phyloP scores from a whole-genome alignment of 768 basidiomycete genomes.

The Leccinum arenicola region DNA sequence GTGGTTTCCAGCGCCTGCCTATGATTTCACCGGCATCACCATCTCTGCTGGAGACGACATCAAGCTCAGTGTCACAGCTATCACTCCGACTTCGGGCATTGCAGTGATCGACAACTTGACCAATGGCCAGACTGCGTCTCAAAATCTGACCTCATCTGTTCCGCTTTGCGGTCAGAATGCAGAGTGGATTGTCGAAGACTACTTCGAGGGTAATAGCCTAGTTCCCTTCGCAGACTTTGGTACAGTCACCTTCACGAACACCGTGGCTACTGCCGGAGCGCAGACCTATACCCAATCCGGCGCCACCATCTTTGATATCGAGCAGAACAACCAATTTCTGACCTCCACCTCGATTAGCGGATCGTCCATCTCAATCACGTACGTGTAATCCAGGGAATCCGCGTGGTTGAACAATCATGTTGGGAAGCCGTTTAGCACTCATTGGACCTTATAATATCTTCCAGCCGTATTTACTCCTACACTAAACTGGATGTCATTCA shows the following conservation, averaged over 20 bases:
- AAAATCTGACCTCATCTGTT: background rate
- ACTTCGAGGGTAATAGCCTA: background rate
- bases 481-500: too few species aligned
- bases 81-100: background rate
- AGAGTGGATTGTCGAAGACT: constrained; percentile 15
- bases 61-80: constrained; percentile 1
- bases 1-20: constrained; percentile 3
- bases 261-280: background rate
- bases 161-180: constrained; percentile 8
- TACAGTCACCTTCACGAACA: constrained; percentile 1
- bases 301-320: constrained; percentile 1
- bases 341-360: background rate
- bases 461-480: background rate
- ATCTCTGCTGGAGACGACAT: constrained; percentile 12
- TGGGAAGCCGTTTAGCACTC: background rate
- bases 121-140: background rate
- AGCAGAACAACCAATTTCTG: constrained; percentile 5
- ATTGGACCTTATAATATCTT: background rate
- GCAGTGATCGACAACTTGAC: constrained; percentile 4
- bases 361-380: background rate
- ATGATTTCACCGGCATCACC: background rate
- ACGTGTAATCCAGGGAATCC: background rate
- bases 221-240: constrained; percentile 9
- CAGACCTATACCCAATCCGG: background rate
- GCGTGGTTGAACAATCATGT: background rate